A percentile compares a stretch with the other conserved stretches of the same genome.
These are phyloP conservation scores for Pichia sp. DNA, from an alignment of 1,139 yeast genomes.

Conservation along the genomic window DNA sequence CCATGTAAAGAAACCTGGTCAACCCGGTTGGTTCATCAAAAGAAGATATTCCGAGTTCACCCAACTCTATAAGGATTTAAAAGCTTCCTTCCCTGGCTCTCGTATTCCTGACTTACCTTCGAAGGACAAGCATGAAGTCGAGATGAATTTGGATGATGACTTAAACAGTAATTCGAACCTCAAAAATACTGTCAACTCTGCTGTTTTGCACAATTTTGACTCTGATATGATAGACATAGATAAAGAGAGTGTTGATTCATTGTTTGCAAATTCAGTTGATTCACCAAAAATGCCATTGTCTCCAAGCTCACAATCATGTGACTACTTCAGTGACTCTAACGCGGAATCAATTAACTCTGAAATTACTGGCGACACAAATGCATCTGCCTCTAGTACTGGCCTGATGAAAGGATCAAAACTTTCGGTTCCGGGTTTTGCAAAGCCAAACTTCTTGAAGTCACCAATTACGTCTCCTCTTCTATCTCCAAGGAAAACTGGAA, in stretches of 20 bases:
- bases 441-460: constrained; percentile 5
- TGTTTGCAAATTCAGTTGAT: constrained; percentile 7
- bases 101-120: constrained; percentile 62
- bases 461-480: constrained; percentile 3
- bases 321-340: neutral
- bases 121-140: constrained; percentile 41
- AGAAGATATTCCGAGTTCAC: constrained; percentile 66
- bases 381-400: neutral
- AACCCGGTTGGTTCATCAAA: constrained; percentile 45
- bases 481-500: constrained; percentile 7
- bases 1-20: constrained; percentile 34
- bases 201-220: constrained; percentile 9
- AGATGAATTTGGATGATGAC: constrained; percentile 20
- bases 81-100: constrained; percentile 63
- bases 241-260: constrained; percentile 9
- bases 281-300: neutral
- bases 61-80: constrained; percentile 47
- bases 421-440: neutral
- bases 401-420: constrained; percentile 4
- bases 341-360: neutral
- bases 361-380: neutral
- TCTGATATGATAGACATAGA: constrained; percentile 9
- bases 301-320: neutral
- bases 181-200: neutral
- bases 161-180: constrained; percentile 6